phyloP scores from a whole-genome alignment of 2,329 filamentous ascomycete genomes.

The Calonectria ilicicola region DNA sequence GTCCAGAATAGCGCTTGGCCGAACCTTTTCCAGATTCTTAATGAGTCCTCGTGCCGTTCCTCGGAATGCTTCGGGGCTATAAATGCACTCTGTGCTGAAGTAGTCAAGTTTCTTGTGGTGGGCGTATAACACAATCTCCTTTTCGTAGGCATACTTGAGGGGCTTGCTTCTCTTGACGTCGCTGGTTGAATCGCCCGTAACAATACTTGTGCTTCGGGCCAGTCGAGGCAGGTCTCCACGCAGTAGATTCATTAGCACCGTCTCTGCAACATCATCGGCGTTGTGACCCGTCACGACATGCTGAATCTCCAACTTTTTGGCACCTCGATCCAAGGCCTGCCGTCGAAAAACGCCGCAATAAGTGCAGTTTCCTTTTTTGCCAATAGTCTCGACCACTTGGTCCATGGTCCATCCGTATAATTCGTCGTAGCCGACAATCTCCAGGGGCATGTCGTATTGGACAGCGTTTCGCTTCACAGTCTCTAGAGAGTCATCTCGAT shows the following conservation, averaged over 20 bases:
- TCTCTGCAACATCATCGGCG: slow-evolving; percentile 96
- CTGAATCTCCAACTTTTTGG: slow-evolving; percentile 85
- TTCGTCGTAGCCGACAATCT: slow-evolving; percentile 92
- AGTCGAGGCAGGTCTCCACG: slow-evolving; percentile 90
- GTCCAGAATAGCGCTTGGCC: slow-evolving; percentile 94
- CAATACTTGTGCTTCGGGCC: slow-evolving; percentile 88
- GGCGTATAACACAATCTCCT: slow-evolving; percentile 98
- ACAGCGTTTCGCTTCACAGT: slow-evolving; percentile 94
- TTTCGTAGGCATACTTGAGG: slow-evolving; percentile 98
- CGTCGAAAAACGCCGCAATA: slow-evolving; percentile 97
- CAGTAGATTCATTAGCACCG: slow-evolving; percentile 96
- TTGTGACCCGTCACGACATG: slow-evolving; percentile 99
- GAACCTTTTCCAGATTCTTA: slow-evolving; percentile 93
- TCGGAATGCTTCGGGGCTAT: slow-evolving; percentile 95
- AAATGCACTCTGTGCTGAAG: slow-evolving; percentile 98
- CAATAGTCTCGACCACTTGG: slow-evolving; percentile 94
- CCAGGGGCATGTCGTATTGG: slow-evolving; percentile 91
- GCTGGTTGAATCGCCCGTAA: slow-evolving; percentile 81
- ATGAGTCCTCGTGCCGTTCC: slow-evolving; percentile 92
- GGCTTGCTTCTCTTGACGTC: slow-evolving; percentile 97
- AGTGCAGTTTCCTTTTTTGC: slow-evolving; percentile 98
- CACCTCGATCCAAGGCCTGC: slow-evolving; percentile 92
- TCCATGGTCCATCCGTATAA: slow-evolving; percentile 99
- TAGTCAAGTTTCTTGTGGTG: slow-evolving; percentile 98
- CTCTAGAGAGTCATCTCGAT: slow-evolving; percentile 94